phyloP scores from a whole-genome alignment of 495 filamentous ascomycete species.

The Friedmanniomyces simplex region DNA sequence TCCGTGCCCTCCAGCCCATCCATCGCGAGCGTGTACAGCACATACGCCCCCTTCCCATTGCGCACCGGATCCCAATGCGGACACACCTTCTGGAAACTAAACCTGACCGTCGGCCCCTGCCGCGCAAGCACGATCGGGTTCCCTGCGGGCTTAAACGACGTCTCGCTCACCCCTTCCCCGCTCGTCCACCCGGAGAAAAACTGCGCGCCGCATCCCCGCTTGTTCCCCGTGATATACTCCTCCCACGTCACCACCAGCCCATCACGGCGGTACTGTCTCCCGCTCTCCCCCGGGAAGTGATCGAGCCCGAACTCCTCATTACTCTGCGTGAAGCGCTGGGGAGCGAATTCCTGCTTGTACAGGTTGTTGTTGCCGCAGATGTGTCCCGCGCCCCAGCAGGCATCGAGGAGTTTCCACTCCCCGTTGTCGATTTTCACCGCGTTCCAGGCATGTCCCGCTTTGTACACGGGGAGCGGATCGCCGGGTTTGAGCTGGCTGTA shows the following conservation, averaged over 20 bases:
- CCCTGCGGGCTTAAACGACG: slow-evolving; percentile 47
- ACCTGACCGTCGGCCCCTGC: slow-evolving; percentile 44
- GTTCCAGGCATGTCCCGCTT: slow-evolving; percentile 78
- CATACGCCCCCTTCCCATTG: slow-evolving; percentile 52
- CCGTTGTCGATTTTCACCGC: slow-evolving; percentile 75
- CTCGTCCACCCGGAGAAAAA: slow-evolving; percentile 42
- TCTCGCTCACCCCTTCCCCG: slow-evolving; percentile 54
- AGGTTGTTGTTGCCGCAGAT: slow-evolving; percentile 39
- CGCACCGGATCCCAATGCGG: slow-evolving; percentile 63
- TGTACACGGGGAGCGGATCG: slow-evolving; percentile 47
- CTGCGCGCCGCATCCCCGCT: slow-evolving; percentile 34
- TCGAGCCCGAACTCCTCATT: slow-evolving; percentile 71
- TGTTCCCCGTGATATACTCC: slow-evolving; percentile 58
- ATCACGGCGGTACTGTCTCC: slow-evolving; percentile 57
- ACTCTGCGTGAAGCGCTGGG: slow-evolving; percentile 61
- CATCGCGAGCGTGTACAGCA: slow-evolving; percentile 54
- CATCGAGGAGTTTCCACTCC: slow-evolving; percentile 83
- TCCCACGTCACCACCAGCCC: slow-evolving; percentile 56
- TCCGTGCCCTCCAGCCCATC: slow-evolving; percentile 55
- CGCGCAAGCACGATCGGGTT: slow-evolving; percentile 47
- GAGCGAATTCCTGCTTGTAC: slow-evolving; percentile 59
- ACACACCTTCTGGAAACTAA: slow-evolving; percentile 66
- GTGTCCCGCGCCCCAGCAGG: slow-evolving; percentile 83
- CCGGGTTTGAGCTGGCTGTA: slow-evolving; percentile 46
- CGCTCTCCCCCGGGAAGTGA: slow-evolving; percentile 65